Evolutionary conservation across 2,329 filamentous ascomycete species (phyloP).

Genomic region (Aspergillus intermedius): DNA sequence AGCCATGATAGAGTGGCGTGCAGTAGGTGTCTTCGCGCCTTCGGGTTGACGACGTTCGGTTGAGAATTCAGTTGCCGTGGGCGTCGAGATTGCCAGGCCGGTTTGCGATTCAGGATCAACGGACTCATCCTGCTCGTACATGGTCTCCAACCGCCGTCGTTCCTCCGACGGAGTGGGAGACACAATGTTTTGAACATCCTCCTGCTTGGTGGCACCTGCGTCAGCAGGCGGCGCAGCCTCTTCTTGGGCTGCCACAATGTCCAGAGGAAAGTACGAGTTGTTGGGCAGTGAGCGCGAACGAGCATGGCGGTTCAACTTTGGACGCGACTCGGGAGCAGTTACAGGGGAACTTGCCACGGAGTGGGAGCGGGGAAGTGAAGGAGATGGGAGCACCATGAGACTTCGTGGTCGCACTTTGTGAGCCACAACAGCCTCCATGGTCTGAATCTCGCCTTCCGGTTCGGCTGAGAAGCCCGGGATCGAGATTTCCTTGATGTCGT

Average conservation of each 20-base stretch:
- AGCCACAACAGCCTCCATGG: constrained; percentile 29
- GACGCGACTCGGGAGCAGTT: constrained; percentile 15
- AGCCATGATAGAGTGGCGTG: constrained; percentile 12
- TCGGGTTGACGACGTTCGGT: background rate
- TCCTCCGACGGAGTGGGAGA: constrained; percentile 22
- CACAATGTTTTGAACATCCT: constrained; percentile 1
- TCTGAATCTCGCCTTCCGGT: constrained; percentile 52
- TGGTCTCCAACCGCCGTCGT: constrained; percentile 28
- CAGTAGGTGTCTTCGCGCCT: background rate
- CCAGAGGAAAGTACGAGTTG: constrained; percentile 19
- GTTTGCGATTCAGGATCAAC: constrained; percentile 14
- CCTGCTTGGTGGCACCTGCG: constrained; percentile 8
- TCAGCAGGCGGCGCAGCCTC: constrained; percentile 8
- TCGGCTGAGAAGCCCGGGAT: constrained; percentile 61
- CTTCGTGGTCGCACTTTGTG: constrained; percentile 39
- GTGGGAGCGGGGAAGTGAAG: constrained; percentile 21
- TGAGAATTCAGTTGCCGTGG: background rate
- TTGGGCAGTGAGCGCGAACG: constrained; percentile 49
- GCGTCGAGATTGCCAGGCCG: constrained; percentile 14
- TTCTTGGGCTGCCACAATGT: background rate
- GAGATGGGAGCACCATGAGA: constrained; percentile 36
- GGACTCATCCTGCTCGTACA: constrained; percentile 30
- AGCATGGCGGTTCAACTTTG: constrained; percentile 22
- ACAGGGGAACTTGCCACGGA: constrained; percentile 20
- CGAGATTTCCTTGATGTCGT: constrained; percentile 64